Evolutionary conservation across 164 flowering plant genomes (phyloP).

Genomic region (Dillenia suffruticosa): DNA sequence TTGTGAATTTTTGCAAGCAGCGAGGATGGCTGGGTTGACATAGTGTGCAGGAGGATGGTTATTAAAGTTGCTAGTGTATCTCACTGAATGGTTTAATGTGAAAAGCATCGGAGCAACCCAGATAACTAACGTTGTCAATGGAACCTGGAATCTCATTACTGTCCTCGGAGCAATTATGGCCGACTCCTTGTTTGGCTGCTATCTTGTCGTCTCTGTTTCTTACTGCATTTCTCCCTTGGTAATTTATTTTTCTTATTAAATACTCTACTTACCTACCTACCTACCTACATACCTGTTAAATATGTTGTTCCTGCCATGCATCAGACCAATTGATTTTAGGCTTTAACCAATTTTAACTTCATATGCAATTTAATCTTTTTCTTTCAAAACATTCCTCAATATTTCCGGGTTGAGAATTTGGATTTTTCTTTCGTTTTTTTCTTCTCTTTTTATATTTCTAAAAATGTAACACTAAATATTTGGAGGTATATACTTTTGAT

Average conservation of each 20-base stretch:
- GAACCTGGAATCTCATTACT: slow-evolving; percentile 29
- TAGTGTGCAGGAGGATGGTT: slow-evolving; percentile 28
- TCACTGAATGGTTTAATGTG: slow-evolving; percentile 37
- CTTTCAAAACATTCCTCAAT: too few relatives aligned
- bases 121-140: slow-evolving; percentile 27
- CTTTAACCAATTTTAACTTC: too few relatives aligned
- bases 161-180: slow-evolving; percentile 38
- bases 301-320: too few relatives aligned
- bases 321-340: too few relatives aligned
- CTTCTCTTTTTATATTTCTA: too few relatives aligned
- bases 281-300: too few relatives aligned
- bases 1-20: slow-evolving; percentile 7
- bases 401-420: too few relatives aligned
- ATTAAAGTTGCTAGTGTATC: slow-evolving; percentile 38
- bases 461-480: too few relatives aligned
- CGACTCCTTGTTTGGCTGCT: slow-evolving; percentile 40
- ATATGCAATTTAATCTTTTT: too few relatives aligned
- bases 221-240: slow-evolving; percentile 34
- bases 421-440: too few relatives aligned
- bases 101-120: slow-evolving; percentile 47
- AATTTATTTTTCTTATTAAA: not conserved
- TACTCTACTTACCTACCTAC: too few relatives aligned
- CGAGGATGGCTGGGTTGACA: slow-evolving; percentile 15
- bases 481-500: too few relatives aligned
- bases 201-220: slow-evolving; percentile 26